These are phyloP conservation scores for Lachancea nothofagi DNA, from an alignment of 805 yeast genomes.

Conservation along the genomic window DNA sequence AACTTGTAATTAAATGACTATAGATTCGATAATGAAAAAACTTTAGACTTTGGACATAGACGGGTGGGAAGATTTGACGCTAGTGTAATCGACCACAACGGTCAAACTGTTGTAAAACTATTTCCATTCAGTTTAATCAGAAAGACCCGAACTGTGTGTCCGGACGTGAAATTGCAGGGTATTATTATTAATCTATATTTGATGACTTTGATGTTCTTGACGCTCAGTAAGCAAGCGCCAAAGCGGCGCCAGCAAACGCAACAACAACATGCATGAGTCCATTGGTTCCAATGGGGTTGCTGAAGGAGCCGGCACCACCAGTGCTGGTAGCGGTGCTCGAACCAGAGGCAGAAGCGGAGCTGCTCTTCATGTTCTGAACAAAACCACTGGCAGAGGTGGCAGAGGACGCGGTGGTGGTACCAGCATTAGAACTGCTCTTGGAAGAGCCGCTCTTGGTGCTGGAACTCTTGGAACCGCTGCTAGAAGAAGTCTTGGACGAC, in stretches of 20 bases:
- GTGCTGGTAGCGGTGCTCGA: slow-evolving; percentile 10
- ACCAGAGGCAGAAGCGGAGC: slow-evolving; percentile 6
- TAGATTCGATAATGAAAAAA: slow-evolving; percentile 5
- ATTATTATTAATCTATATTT: too few relatives aligned
- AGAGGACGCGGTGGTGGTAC: background rate
- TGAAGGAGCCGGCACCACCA: slow-evolving; percentile 10
- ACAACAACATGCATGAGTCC: slow-evolving; percentile 2
- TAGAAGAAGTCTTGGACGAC: slow-evolving; percentile 5
- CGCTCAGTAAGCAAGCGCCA: slow-evolving; percentile 2
- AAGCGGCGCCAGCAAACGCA: slow-evolving; percentile 3
- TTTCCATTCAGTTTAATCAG: too few relatives aligned
- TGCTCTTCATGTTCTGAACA: slow-evolving; percentile 17
- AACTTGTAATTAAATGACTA: slow-evolving; percentile 1
- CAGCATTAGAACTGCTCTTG: background rate
- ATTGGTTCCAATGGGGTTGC: background rate
- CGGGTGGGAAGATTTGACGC: too few relatives aligned
- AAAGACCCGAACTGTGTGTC: too few relatives aligned
- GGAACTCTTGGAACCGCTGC: slow-evolving; percentile 1
- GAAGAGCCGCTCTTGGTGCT: background rate
- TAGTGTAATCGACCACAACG: too few relatives aligned
- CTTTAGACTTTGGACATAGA: background rate
- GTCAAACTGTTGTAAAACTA: too few relatives aligned
- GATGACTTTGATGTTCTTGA: too few relatives aligned
- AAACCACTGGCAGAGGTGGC: slow-evolving; percentile 10
- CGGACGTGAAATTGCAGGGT: too few relatives aligned